Evolutionary conservation across 208 protist genomes (phyloP).

Genomic region (Vickermania ingenoplastis): DNA sequence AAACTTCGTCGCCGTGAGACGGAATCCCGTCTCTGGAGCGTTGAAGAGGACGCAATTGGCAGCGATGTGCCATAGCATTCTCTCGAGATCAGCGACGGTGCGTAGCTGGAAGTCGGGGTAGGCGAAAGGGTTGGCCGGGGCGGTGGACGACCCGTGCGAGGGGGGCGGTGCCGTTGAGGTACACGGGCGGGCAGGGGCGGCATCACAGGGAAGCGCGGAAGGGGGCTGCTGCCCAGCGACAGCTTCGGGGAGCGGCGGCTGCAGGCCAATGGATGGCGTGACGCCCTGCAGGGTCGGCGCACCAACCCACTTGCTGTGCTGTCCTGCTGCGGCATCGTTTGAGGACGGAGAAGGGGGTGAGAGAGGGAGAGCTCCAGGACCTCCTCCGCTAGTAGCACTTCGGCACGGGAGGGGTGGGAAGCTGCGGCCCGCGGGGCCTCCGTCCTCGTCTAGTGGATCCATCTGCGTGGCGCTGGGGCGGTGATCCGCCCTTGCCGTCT

Average conservation of each 20-base stretch:
- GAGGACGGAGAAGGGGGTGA: no score
- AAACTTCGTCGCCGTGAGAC: conserved; percentile 47
- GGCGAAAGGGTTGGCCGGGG: background rate
- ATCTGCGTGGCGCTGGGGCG: no score
- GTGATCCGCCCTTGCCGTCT: background rate
- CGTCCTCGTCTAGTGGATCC: no score
- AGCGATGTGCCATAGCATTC: conserved; percentile 64
- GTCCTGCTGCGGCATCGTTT: background rate
- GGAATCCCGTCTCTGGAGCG: conserved; percentile 68
- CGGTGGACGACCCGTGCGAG: background rate
- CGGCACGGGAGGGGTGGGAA: background rate
- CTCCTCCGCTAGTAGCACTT: background rate
- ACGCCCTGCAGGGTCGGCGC: background rate
- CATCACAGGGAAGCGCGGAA: no score
- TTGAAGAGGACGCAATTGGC: conserved; percentile 83
- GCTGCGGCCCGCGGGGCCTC: background rate
- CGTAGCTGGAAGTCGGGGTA: background rate
- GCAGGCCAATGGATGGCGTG: background rate
- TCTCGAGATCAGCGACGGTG: conserved; percentile 62
- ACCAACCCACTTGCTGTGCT: background rate
- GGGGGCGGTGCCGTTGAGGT: background rate
- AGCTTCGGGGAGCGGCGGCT: background rate
- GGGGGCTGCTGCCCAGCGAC: background rate
- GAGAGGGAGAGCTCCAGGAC: background rate
- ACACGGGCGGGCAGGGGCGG: no score